A percentile compares a stretch with the other conserved stretches of the same genome.
phyloP scores from a whole-genome alignment of 2,329 filamentous ascomycete species.

The Calcarisporium arbuscula region DNA sequence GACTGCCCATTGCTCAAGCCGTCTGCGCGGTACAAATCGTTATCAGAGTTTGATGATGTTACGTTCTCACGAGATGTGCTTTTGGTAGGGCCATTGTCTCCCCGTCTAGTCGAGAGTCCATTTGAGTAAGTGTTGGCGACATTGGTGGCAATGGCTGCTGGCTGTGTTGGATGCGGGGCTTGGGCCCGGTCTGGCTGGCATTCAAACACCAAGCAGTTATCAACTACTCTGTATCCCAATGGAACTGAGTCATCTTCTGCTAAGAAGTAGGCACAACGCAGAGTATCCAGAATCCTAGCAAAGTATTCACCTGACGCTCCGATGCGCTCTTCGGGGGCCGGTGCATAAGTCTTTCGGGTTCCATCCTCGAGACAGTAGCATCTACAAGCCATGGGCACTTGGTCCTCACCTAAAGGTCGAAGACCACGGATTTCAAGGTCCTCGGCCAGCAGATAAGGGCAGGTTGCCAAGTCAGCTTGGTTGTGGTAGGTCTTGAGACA shows the following conservation, averaged over 20 bases:
- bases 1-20: no score
- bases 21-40: no score
- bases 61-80: no score
- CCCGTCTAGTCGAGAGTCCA: no score
- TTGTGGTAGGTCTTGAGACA: conserved; percentile 36
- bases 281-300: conserved; percentile 42
- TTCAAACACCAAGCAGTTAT: conserved; percentile 26
- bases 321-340: conserved; percentile 23
- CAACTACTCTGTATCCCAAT: conserved; percentile 22
- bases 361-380: conserved; percentile 28
- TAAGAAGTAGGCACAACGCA: conserved; percentile 42
- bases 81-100: no score
- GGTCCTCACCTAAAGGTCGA: conserved; percentile 31
- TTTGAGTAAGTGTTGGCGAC: no score
- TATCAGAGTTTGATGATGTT: no score
- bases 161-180: no score
- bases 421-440: conserved; percentile 42
- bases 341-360: conserved; percentile 33
- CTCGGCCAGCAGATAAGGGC: conserved; percentile 45
- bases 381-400: conserved; percentile 33
- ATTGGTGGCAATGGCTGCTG: no score
- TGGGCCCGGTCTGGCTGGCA: conserved; percentile 22
- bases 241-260: conserved; percentile 35
- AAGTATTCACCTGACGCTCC: conserved; percentile 29
- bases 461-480: conserved; percentile 29